Base-by-base conservation (phyloP, 1,284 basidiomycete species). In the Ustilago loliicola region DNA sequence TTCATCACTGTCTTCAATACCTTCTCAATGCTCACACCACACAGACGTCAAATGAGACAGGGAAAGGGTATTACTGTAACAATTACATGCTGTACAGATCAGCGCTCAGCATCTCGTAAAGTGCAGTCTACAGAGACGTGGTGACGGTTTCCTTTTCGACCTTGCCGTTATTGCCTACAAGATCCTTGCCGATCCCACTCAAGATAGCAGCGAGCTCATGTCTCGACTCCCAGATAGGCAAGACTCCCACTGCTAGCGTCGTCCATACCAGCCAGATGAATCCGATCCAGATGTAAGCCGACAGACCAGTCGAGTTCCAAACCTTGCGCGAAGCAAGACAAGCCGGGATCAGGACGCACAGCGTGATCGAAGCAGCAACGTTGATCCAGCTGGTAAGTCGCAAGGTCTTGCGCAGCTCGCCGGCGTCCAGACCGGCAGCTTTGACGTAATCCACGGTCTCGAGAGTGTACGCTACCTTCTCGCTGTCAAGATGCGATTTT, bases 161-260 rank as follows among this genome's bases (percentile, higher is more conserved):
- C 65, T 72, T 72, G 42, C 65, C 71, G 25, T 67, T 65, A 53
- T 65, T 64, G 3, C 80, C 77, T 5, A 69, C 63, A 13, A 84
- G 11, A 40, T 83, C 83, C 56, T 66, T 68, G 67, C 90, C 78
- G 48, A 94, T 88, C 4, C 93, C 93, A 54, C 84, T 86, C 15
- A 80, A 50, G 59, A 95, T 93, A 81, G 90, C 87, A 4, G 34
- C 53, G 32, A 96, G 83, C 1, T 92, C 93, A 5, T 83, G 87
- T 52, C 93, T 88, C 71, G 93, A 94, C 88, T 97, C 95, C 87
- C 89, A 95, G 3, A 95, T 87, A 21, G 94, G 94, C 82, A 93
- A 93, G n/a, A 95, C 54, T 13, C 95, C 93, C 29, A 95, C 93
- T 19, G 90, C 89, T 5, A 77, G 27, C 5, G 89, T 19, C 2